phyloP scores from a whole-genome alignment of 176 grass and related monocot genomes.

The Lolium rigidum region DNA sequence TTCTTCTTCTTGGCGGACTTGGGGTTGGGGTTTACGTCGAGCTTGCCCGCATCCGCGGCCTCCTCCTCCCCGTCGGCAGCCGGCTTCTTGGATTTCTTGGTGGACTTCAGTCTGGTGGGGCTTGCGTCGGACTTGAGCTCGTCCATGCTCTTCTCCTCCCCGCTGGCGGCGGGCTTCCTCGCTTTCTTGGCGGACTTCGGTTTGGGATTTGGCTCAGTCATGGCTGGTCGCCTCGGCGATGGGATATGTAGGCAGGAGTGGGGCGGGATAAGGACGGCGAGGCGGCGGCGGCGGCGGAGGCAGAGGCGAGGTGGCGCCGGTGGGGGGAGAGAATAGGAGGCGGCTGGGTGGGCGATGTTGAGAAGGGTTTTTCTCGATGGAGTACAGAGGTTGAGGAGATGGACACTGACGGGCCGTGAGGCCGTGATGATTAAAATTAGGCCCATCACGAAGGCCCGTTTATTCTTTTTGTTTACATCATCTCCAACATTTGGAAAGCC shows the following conservation, averaged over 20 bases:
- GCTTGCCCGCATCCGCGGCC: constrained; percentile 39
- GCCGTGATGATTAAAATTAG: not conserved
- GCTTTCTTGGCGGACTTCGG: constrained; percentile 42
- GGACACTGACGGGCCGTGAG: not conserved
- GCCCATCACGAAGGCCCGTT: not conserved
- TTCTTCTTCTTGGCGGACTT: constrained; percentile 22
- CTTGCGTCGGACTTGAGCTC: constrained; percentile 64
- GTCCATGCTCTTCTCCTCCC: constrained; percentile 44
- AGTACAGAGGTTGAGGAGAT: not conserved
- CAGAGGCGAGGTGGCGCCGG: not conserved
- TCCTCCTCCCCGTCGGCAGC: constrained; percentile 12
- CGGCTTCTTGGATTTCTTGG: constrained; percentile 50
- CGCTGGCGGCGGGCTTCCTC: constrained; percentile 39
- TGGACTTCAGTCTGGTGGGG: constrained; percentile 40
- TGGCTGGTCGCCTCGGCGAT: constrained; percentile 2
- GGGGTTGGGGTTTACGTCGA: not conserved
- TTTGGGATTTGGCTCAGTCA: constrained; percentile 39
- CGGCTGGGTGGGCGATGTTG: not conserved
- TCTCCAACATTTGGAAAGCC: no score
- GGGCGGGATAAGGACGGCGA: not conserved
- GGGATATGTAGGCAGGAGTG: not conserved
- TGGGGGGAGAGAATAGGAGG: not conserved
- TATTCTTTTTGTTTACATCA: not conserved
- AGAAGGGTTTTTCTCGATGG: constrained; percentile 1
- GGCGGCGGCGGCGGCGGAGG: constrained; percentile 14